Evolutionary conservation across 345 rosid genomes (phyloP).

Genomic region (Gossypium ekmanianum): DNA sequence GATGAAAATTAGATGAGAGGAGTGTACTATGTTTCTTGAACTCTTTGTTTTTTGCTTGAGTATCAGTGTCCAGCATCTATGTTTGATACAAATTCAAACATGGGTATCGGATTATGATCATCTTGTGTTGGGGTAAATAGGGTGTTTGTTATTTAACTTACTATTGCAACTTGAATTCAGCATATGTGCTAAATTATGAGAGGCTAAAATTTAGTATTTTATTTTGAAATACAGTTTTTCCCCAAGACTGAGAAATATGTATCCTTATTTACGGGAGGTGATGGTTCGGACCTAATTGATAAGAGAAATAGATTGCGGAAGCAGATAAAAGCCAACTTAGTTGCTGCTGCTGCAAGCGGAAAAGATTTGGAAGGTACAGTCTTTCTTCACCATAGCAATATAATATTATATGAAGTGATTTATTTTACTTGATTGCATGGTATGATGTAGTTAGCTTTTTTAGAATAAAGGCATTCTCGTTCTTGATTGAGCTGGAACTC

Average conservation of each 20-base stretch:
- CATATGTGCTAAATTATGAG: not conserved
- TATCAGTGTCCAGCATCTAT: not conserved
- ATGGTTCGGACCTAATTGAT: constrained; percentile 57
- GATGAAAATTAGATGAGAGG: not conserved
- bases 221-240: constrained; percentile 60
- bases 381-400: not conserved
- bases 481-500: not conserved
- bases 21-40: not conserved
- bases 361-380: constrained; percentile 91
- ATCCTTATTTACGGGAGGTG: constrained; percentile 83
- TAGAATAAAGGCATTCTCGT: not conserved
- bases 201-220: constrained; percentile 1
- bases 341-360: constrained; percentile 95
- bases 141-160: not conserved
- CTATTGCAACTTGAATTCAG: not conserved
- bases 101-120: not conserved
- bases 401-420: not conserved
- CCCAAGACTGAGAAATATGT: constrained; percentile 97
- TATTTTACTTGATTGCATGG: not conserved
- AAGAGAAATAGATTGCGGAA: constrained; percentile 82
- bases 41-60: no score
- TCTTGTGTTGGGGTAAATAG: not conserved
- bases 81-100: not conserved
- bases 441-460: not conserved
- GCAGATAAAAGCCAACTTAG: constrained; percentile 85